phyloP scores from a whole-genome alignment of 345 rosid species.

The Hibiscus trionum region DNA sequence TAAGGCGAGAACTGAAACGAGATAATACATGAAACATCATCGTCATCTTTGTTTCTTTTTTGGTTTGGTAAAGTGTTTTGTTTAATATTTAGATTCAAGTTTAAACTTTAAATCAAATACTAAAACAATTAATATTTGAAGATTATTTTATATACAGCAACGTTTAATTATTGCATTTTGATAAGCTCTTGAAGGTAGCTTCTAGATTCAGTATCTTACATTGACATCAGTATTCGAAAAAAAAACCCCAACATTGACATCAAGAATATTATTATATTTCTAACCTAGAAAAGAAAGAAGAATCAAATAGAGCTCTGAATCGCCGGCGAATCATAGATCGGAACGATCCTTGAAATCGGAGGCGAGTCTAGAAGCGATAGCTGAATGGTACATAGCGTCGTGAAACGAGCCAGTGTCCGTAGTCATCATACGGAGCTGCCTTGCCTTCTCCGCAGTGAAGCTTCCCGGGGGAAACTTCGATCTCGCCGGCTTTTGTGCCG shows the following conservation, averaged over 20 bases:
- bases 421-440: slow-evolving; percentile 52
- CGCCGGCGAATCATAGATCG: slow-evolving; percentile 11
- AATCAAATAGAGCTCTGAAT: neutral
- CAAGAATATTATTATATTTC: neutral
- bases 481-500: slow-evolving; percentile 9
- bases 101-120: too few relatives aligned
- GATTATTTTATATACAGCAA: too few relatives aligned
- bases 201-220: neutral
- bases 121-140: too few relatives aligned
- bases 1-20: too few relatives aligned
- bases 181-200: too few relatives aligned
- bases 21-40: too few relatives aligned
- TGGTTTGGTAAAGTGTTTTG: too few relatives aligned
- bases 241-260: neutral
- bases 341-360: slow-evolving; percentile 30
- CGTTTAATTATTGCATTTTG: too few relatives aligned
- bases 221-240: neutral
- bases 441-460: slow-evolving; percentile 59
- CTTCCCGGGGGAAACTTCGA: slow-evolving; percentile 36
- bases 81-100: too few relatives aligned
- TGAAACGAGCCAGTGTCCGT: slow-evolving; percentile 33
- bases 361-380: slow-evolving; percentile 57
- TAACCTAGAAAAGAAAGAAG: neutral
- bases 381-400: slow-evolving; percentile 73
- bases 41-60: too few relatives aligned